Evolutionary conservation across 805 yeast species (phyloP), one percentile per base, ranked within the genome.

Genomic region (Candida multigemmis): DNA sequence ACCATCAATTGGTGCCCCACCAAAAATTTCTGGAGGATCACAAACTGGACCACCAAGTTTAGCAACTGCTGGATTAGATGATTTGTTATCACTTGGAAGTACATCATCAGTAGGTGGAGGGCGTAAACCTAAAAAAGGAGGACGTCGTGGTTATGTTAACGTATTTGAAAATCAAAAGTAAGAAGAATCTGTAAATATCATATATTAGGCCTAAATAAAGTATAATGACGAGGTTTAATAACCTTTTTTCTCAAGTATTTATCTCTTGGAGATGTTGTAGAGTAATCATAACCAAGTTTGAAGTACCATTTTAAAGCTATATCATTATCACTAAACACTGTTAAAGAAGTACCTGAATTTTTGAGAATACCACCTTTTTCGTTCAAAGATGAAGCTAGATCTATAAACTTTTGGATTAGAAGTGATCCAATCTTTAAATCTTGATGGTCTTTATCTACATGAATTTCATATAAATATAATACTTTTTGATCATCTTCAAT

Each of bases 391-490:
- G 5, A 4, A 2, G 60, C 53, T 4, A 64, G 31, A 0, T 24
- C 9, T 25, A 68, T 69, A 18, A 71, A 51, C 0, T 31, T 11
- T 0, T 20, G 15, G 31, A 74, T 46, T n/a, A 73, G 34, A 7
- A 11, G 11, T 0, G 58, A 24, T 0, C 81, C 82, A 1, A 64
- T 15, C 6, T 47, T 38, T 3, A 24, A 19, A 1, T 50, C 48
- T 25, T 71, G 68, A 30, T 35, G 54, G 7, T 25, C 10, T 2
- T 55, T 52, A 2, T 31, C 16, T 0, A 74, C 45, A 29, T 75
- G 82, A 19, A 75, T 66, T 40, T 75, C 82, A 36, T 71, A 75
- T 7, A 75, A 49, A 36, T 74, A 75, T 6, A 74, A 30, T 10
- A 63, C 65, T 25, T 54, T 44, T 4, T 38, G 35, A 7, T 46